These are phyloP conservation scores for Macadamia integrifolia DNA, from an alignment of 164 flowering plant genomes.

Conservation along the genomic window DNA sequence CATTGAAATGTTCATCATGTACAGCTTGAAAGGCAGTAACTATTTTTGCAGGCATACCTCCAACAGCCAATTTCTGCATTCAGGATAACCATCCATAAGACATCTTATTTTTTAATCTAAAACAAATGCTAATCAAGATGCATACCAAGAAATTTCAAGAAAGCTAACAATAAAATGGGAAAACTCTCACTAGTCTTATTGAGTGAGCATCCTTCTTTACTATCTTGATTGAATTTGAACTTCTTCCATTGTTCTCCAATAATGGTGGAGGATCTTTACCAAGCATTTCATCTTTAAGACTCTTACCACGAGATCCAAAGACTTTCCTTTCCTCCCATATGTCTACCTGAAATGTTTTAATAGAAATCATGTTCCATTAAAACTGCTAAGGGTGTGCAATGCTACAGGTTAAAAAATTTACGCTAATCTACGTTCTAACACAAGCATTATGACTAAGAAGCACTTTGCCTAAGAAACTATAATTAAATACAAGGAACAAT, in stretches of 20 bases:
- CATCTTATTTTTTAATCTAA: constrained; percentile 1
- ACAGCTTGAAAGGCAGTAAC: constrained; percentile 69
- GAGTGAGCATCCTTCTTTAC: constrained; percentile 77
- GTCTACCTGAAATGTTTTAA: constrained; percentile 40
- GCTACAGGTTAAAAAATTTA: too few relatives aligned
- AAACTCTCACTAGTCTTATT: constrained; percentile 66
- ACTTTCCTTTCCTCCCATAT: constrained; percentile 98
- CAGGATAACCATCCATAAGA: constrained; percentile 2
- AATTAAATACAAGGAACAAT: too few relatives aligned
- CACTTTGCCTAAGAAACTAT: too few relatives aligned
- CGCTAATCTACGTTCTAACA: too few relatives aligned
- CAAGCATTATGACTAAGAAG: too few relatives aligned
- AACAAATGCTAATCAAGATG: background rate
- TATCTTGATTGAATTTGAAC: constrained; percentile 61
- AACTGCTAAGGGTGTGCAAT: too few relatives aligned
- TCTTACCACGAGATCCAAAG: constrained; percentile 83
- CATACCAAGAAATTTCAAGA: background rate
- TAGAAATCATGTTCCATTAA: too few relatives aligned
- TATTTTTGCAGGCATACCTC: constrained; percentile 77
- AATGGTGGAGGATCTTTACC: constrained; percentile 42
- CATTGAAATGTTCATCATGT: constrained; percentile 53
- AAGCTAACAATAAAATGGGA: background rate
- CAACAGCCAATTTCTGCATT: constrained; percentile 81
- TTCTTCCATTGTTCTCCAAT: constrained; percentile 49
- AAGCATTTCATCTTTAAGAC: constrained; percentile 74